These are phyloP conservation scores for Pulicaria dysenterica DNA, from an alignment of 129 eudicot genomes.

Conservation along the genomic window DNA sequence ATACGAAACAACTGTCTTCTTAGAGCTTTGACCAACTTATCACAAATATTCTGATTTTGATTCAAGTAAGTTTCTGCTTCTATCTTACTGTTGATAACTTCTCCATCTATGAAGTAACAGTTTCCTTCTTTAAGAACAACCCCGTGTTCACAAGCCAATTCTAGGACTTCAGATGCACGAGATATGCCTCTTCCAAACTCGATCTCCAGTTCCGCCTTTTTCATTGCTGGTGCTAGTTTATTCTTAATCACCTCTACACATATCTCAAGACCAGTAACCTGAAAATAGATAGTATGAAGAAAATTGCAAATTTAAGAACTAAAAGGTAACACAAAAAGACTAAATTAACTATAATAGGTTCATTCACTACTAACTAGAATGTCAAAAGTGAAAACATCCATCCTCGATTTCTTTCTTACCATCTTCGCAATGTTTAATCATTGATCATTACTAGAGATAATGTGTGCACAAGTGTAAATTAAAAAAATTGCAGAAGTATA, in stretches of 20 bases:
- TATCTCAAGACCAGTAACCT: constrained; percentile 84
- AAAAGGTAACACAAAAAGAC: neutral
- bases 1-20: constrained; percentile 63
- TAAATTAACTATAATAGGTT: neutral
- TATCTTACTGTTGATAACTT: constrained; percentile 43
- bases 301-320: constrained; percentile 4
- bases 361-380: neutral
- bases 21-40: constrained; percentile 48
- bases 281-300: constrained; percentile 19
- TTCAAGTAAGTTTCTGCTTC: constrained; percentile 66
- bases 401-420: too few relatives aligned
- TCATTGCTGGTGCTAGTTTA: constrained; percentile 82
- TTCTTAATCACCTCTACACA: constrained; percentile 86
- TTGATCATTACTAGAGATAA: too few relatives aligned
- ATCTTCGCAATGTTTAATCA: too few relatives aligned
- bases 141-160: constrained; percentile 81
- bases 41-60: constrained; percentile 48
- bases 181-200: constrained; percentile 78
- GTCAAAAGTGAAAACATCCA: too few relatives aligned
- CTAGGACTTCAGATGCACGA: constrained; percentile 70
- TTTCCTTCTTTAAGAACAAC: constrained; percentile 58
- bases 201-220: constrained; percentile 68
- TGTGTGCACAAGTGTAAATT: too few relatives aligned
- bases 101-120: constrained; percentile 59
- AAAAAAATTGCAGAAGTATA: neutral